Percentiles rank a stretch among this genome's conserved stretches.
phyloP scores from a whole-genome alignment of 192 early-diverging fungal species.

The Funneliformis geosporum region DNA sequence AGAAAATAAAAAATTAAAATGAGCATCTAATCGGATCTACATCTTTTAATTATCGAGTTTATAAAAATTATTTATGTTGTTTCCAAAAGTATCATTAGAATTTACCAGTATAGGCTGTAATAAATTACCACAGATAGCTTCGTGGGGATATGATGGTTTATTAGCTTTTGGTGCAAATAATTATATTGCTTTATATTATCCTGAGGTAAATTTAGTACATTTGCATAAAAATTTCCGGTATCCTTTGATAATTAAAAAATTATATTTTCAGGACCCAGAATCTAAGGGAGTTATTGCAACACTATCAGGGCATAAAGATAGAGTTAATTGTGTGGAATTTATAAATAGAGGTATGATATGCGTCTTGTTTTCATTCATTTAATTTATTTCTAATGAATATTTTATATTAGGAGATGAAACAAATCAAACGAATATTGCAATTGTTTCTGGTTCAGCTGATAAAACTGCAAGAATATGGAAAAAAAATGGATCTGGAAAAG shows the following conservation, averaged over 20 bases:
- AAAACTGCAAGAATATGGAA: conserved; percentile 78
- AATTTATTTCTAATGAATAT: not conserved
- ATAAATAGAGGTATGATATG: conserved; percentile 54
- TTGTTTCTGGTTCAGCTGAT: conserved; percentile 82
- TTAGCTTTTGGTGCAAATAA: conserved; percentile 75
- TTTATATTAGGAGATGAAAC: conserved; percentile 38
- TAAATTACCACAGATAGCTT: conserved; percentile 60
- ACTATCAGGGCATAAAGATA: conserved; percentile 71
- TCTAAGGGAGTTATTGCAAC: conserved; percentile 56
- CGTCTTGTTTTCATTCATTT: not conserved
- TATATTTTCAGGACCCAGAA: conserved; percentile 43
- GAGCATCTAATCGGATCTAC: too few species aligned
- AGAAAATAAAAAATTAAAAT: too few species aligned
- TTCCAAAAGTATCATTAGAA: conserved; percentile 46
- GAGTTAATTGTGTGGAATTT: conserved; percentile 78
- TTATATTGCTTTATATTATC: conserved; percentile 71
- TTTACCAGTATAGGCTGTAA: conserved; percentile 69
- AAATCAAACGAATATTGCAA: conserved; percentile 54
- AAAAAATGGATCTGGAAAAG: conserved; percentile 27
- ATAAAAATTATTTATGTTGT: not conserved
- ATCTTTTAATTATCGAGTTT: too few species aligned
- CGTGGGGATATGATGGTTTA: conserved; percentile 58
- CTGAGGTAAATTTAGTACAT: conserved; percentile 43
- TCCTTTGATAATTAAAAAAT: not conserved
- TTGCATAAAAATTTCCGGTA: not conserved